A percentile compares a stretch with the other conserved stretches of the same genome.
Evolutionary conservation across 306 rosid species (phyloP).

Genomic region (Mimosa pudica): DNA sequence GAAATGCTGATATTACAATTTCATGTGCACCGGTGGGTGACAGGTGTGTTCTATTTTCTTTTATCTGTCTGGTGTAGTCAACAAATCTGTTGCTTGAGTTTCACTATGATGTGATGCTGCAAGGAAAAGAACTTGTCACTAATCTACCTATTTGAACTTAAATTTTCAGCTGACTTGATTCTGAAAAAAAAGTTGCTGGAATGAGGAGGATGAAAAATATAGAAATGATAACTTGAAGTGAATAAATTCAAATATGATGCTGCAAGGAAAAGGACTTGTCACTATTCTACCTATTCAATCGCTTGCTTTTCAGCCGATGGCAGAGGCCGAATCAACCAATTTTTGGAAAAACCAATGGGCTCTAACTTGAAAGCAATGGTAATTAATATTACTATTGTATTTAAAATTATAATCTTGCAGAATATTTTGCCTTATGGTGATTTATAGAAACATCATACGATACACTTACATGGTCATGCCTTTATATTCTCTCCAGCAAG

Average conservation of each 20-base stretch:
- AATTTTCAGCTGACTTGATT: background rate
- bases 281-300: conserved; percentile 8
- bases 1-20: conserved; percentile 77
- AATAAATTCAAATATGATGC: conserved; percentile 17
- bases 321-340: conserved; percentile 66
- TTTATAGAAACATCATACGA: conserved; percentile 25
- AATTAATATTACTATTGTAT: conserved; percentile 20
- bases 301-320: conserved; percentile 67
- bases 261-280: background rate
- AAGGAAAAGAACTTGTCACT: background rate
- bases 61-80: background rate
- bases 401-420: background rate
- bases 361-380: conserved; percentile 77
- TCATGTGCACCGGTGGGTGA: conserved; percentile 70
- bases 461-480: background rate
- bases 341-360: conserved; percentile 81
- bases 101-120: background rate
- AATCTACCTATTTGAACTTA: background rate
- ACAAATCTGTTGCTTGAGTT: background rate
- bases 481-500: conserved; percentile 64
- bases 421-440: background rate
- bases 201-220: background rate
- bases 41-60: conserved; percentile 60
- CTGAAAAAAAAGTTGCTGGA: background rate
- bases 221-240: conserved; percentile 8